A percentile compares a stretch with the other conserved stretches of the same genome.
These are phyloP conservation scores for Pythium rishiriense DNA, from an alignment of 352 stramenopile species.

Conservation along the genomic window DNA sequence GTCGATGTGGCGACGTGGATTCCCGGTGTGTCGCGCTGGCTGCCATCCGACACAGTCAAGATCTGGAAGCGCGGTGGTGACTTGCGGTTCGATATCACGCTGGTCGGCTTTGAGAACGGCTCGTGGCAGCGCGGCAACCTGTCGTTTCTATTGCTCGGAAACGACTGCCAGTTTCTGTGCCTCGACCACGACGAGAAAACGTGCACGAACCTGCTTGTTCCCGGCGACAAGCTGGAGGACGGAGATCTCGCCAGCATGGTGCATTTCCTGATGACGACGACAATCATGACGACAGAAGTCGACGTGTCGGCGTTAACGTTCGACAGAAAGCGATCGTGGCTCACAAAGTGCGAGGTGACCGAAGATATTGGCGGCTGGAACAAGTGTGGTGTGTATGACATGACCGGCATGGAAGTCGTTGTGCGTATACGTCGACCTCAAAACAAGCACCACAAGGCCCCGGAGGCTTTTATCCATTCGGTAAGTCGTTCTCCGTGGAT, in stretches of 20 bases:
- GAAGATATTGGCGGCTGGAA: constrained; percentile 62
- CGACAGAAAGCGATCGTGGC: constrained; percentile 49
- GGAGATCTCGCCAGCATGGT: constrained; percentile 53
- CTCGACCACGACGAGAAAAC: constrained; percentile 52
- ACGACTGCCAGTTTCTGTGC: constrained; percentile 44
- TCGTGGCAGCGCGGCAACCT: constrained; percentile 63
- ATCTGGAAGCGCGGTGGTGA: constrained; percentile 71
- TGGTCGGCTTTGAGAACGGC: constrained; percentile 66
- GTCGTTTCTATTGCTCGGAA: constrained; percentile 60
- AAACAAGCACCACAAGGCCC: constrained; percentile 37
- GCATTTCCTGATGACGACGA: constrained; percentile 62
- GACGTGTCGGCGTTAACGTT: constrained; percentile 42
- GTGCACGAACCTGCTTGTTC: constrained; percentile 47
- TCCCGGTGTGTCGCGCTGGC: constrained; percentile 60
- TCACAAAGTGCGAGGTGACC: constrained; percentile 36
- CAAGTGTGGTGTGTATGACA: constrained; percentile 46
- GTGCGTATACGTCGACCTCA: constrained; percentile 48
- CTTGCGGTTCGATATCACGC: constrained; percentile 64
- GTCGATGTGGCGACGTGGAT: constrained; percentile 76
- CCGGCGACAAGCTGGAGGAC: constrained; percentile 30
- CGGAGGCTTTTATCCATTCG: constrained; percentile 9
- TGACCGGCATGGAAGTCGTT: constrained; percentile 46
- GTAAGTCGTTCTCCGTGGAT: too few species aligned
- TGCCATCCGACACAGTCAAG: constrained; percentile 72
- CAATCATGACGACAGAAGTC: constrained; percentile 55